Evolutionary conservation across 2,329 filamentous ascomycete genomes (phyloP).

Genomic region (Colletotrichum tropicicola): DNA sequence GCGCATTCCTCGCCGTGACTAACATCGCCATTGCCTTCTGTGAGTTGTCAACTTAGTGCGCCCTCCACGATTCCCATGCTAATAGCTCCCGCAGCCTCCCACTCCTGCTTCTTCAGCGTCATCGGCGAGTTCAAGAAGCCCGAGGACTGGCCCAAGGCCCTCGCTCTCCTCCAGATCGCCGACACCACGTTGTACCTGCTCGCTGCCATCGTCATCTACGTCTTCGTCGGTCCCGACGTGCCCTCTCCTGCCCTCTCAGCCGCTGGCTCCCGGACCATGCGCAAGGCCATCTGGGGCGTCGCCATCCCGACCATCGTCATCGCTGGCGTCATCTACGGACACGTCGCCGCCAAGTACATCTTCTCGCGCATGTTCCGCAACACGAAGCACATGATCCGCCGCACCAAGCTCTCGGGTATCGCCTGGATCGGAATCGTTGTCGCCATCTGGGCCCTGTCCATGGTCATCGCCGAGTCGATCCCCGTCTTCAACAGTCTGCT

Average conservation of each 20-base stretch:
- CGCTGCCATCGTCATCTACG: conserved; percentile 73
- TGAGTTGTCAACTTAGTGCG: conserved; percentile 26
- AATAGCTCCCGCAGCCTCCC: conserved; percentile 48
- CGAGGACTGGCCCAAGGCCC: conserved; percentile 63
- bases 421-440: conserved; percentile 68
- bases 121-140: conserved; percentile 72
- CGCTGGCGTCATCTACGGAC: conserved; percentile 75
- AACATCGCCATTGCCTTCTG: conserved; percentile 76
- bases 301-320: conserved; percentile 77
- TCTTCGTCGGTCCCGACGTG: conserved; percentile 69
- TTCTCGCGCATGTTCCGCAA: conserved; percentile 71
- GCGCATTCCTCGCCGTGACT: conserved; percentile 65
- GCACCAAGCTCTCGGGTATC: conserved; percentile 58
- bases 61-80: neutral
- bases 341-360: conserved; percentile 72
- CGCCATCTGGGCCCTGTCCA: conserved; percentile 67
- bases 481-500: conserved; percentile 75
- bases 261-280: conserved; percentile 58
- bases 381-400: conserved; percentile 62
- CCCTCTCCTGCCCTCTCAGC: conserved; percentile 73
- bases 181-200: conserved; percentile 71
- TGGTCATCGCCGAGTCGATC: conserved; percentile 74
- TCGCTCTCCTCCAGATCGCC: conserved; percentile 59
- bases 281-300: conserved; percentile 74
- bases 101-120: conserved; percentile 75